phyloP scores from a whole-genome alignment of 768 basidiomycete species.

The Lenzites betulinus region DNA sequence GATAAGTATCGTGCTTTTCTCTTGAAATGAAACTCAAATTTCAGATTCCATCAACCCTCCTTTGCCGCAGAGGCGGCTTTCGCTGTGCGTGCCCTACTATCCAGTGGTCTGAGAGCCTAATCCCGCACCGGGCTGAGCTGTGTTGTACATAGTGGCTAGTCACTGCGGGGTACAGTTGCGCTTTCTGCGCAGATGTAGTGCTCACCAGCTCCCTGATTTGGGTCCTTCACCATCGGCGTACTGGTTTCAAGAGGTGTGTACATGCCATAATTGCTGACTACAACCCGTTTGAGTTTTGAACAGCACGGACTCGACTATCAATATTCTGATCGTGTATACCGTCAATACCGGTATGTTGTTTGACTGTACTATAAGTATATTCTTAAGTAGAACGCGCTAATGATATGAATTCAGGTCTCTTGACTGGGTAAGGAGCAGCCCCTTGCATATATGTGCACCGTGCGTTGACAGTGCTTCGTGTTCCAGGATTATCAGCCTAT shows the following conservation, averaged over 20 bases:
- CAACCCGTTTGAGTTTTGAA: background rate
- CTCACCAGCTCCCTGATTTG: conserved; percentile 3
- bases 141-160: background rate
- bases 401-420: background rate
- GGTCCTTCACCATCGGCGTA: background rate
- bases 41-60: background rate
- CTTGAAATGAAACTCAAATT: no score
- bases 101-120: background rate
- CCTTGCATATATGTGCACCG: no score
- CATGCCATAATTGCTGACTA: background rate
- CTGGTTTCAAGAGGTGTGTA: background rate
- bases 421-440: background rate
- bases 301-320: conserved; percentile 5
- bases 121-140: no score
- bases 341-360: conserved; percentile 10
- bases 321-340: conserved; percentile 5
- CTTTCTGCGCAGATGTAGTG: conserved; percentile 2
- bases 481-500: background rate
- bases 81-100: background rate
- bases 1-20: no score
- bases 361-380: no score
- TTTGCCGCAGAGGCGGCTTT: background rate
- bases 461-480: background rate
- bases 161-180: background rate
- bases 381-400: background rate